Evolutionary conservation across 2,329 filamentous ascomycete genomes (phyloP).

Genomic region (Colletotrichum sp.): DNA sequence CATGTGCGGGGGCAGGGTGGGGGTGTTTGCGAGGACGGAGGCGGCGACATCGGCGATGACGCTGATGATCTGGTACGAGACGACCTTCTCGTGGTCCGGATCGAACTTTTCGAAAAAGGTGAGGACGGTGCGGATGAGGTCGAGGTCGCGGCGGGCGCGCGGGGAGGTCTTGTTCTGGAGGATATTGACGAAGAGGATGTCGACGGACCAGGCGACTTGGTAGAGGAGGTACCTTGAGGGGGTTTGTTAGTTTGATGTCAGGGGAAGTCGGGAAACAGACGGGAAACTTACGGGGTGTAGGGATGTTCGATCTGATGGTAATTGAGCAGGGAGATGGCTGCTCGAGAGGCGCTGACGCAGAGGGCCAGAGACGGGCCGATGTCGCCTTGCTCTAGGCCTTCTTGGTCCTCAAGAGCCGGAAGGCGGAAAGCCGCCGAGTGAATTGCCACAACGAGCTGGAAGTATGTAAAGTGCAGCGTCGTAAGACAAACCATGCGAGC

Average conservation of each 20-base stretch:
- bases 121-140: conserved; percentile 13
- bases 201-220: conserved; percentile 14
- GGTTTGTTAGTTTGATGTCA: background rate
- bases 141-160: conserved; percentile 9
- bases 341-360: conserved; percentile 4
- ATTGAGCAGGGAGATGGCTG: conserved; percentile 14
- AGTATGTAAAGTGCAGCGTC: conserved; percentile 15
- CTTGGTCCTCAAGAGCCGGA: background rate
- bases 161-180: conserved; percentile 9
- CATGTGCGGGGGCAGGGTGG: conserved; percentile 12
- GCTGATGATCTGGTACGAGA: conserved; percentile 5
- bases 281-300: background rate
- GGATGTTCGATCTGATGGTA: conserved; percentile 10
- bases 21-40: conserved; percentile 13
- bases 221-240: background rate
- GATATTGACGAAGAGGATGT: conserved; percentile 13
- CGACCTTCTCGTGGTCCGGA: background rate
- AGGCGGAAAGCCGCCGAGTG: conserved; percentile 11
- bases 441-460: conserved; percentile 13
- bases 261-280: accelerated
- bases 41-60: conserved; percentile 10
- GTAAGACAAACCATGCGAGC: conserved; percentile 1
- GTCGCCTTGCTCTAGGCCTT: background rate
- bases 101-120: conserved; percentile 17
- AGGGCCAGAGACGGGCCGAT: conserved; percentile 1